phyloP scores from a whole-genome alignment of 495 filamentous ascomycete genomes.

The Podospora pseudopauciseta region DNA sequence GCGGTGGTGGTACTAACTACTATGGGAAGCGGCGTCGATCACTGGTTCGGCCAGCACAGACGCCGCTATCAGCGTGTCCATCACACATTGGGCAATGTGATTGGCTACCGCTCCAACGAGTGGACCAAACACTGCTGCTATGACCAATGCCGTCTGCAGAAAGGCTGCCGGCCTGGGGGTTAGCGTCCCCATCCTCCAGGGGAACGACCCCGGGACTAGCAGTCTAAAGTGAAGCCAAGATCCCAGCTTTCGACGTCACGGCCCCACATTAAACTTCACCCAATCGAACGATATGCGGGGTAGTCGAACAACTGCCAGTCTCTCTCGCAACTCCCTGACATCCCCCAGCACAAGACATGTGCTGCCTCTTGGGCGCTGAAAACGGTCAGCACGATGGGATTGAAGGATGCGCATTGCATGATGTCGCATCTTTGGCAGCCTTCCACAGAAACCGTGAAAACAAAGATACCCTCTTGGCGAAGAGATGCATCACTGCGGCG shows the following conservation, averaged over 20 bases:
- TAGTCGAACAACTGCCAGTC: slow-evolving; percentile 11
- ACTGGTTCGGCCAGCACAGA: slow-evolving; percentile 11
- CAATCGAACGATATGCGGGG: slow-evolving; percentile 28
- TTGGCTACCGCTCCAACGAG: slow-evolving; percentile 22
- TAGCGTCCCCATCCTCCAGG: slow-evolving; percentile 7
- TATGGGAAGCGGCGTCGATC: slow-evolving; percentile 17
- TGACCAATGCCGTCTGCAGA: slow-evolving; percentile 25
- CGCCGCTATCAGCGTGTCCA: slow-evolving; percentile 17
- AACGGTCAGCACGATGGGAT: background rate
- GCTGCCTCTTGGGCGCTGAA: background rate
- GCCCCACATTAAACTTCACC: slow-evolving; percentile 18
- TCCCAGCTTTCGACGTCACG: slow-evolving; percentile 25
- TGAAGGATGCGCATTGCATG: background rate
- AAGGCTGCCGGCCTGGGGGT: slow-evolving; percentile 3
- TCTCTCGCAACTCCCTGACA: background rate
- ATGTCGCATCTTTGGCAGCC: background rate
- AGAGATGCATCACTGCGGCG: background rate
- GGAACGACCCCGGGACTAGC: slow-evolving; percentile 14
- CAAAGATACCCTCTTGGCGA: background rate
- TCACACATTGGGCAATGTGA: background rate
- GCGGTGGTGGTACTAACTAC: background rate
- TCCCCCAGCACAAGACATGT: background rate
- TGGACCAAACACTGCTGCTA: background rate
- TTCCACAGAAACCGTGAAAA: background rate
- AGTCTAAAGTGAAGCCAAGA: slow-evolving; percentile 16